These are phyloP conservation scores for Holtermanniella nyarrowii DNA, from an alignment of 768 basidiomycete species.

Conservation along the genomic window DNA sequence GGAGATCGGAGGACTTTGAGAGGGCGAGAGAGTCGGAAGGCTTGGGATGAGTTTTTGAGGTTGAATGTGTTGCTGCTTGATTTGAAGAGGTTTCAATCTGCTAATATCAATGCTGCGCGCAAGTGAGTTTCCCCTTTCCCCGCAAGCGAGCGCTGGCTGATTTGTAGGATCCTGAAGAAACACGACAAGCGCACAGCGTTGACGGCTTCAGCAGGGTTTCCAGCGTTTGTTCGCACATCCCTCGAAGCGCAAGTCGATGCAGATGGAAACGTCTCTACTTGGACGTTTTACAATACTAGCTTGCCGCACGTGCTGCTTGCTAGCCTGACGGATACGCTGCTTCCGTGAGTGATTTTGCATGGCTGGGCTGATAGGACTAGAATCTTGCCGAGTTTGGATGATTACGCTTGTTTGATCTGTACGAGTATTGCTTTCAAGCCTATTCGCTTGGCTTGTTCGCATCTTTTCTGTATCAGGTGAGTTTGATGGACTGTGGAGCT, in stretches of 20 bases:
- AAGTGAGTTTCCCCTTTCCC: conserved; percentile 45
- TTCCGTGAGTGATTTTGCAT: conserved; percentile 56
- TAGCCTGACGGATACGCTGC: conserved; percentile 66
- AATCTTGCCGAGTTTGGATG: conserved; percentile 38
- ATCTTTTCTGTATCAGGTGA: conserved; percentile 45
- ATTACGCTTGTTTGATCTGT: conserved; percentile 82
- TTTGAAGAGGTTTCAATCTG: conserved; percentile 74
- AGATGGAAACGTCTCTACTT: conserved; percentile 35
- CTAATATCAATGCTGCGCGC: conserved; percentile 77
- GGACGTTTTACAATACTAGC: conserved; percentile 42
- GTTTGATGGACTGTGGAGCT: no score
- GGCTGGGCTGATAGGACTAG: conserved; percentile 47
- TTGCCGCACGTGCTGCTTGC: conserved; percentile 63
- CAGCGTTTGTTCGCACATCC: conserved; percentile 38
- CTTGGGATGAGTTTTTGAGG: conserved; percentile 60
- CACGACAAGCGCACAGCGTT: conserved; percentile 81
- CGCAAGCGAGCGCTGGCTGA: neutral
- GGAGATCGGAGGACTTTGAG: conserved; percentile 51
- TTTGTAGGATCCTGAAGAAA: conserved; percentile 57
- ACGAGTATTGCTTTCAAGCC: conserved; percentile 87
- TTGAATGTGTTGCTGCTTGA: conserved; percentile 71
- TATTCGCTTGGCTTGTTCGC: conserved; percentile 66
- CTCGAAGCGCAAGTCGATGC: conserved; percentile 24
- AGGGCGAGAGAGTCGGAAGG: conserved; percentile 50
- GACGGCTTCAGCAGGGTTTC: conserved; percentile 49